Evolutionary conservation across 192 early-diverging fungal genomes (phyloP).

Genomic region (Funneliformis geosporum): DNA sequence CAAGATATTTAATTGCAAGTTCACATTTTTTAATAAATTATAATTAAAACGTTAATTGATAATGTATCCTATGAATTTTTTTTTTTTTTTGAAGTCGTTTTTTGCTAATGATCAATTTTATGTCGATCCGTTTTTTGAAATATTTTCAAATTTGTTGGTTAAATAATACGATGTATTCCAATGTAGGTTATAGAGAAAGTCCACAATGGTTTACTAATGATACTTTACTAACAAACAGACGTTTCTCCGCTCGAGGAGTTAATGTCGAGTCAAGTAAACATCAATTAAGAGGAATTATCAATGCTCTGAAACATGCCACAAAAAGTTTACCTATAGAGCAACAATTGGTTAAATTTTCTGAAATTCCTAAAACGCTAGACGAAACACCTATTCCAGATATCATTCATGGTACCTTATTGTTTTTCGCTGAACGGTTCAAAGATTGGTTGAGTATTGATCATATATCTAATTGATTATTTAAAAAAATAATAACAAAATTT

Average conservation of each 20-base stretch:
- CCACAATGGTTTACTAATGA: neutral
- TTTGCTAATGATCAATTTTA: too few relatives aligned
- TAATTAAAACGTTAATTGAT: too few relatives aligned
- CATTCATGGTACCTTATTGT: neutral
- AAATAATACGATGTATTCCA: neutral
- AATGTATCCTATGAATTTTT: too few relatives aligned
- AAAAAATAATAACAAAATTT: constrained; percentile 1
- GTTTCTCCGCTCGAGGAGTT: neutral
- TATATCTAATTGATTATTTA: neutral
- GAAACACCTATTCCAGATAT: constrained; percentile 13
- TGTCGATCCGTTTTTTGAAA: too few relatives aligned
- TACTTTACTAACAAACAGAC: neutral
- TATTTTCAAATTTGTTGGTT: too few relatives aligned
- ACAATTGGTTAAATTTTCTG: constrained; percentile 5
- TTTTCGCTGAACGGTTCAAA: constrained; percentile 20
- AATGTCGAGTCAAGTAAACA: neutral
- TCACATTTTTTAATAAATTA: too few relatives aligned
- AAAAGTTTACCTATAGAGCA: constrained; percentile 11
- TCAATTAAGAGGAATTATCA: neutral
- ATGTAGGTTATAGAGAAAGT: neutral
- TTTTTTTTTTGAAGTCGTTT: too few relatives aligned
- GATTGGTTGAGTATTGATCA: neutral
- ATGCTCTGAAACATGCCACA: neutral
- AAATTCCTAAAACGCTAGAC: neutral
- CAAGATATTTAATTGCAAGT: too few relatives aligned